Conservation (phyloP, 352 stramenopile genomes). For the Chrysophaeum taylorii region DNA sequence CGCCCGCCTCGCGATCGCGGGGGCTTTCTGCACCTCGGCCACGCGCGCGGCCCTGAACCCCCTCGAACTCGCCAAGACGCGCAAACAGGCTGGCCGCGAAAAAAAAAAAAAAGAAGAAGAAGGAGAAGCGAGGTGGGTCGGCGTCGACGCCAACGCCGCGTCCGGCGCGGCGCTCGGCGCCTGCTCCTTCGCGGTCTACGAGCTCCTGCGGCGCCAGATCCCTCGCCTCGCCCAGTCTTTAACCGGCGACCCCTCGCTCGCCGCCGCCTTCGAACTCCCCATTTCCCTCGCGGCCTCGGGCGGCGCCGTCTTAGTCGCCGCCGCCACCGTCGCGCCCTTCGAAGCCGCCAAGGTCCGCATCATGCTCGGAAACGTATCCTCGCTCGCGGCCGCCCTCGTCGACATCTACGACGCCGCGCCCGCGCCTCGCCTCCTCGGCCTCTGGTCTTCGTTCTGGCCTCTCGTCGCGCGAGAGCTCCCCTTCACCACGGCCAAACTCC, state of each 20-base stretch:
- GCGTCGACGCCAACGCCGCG: background rate
- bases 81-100: background rate
- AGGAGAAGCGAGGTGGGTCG: background rate
- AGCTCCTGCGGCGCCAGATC: background rate
- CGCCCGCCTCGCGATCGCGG: background rate
- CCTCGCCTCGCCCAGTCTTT: background rate
- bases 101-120: background rate
- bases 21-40: background rate
- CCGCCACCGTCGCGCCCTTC: background rate
- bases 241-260: background rate
- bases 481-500: background rate
- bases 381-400: background rate
- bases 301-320: background rate
- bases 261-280: background rate
- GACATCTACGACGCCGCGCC: background rate
- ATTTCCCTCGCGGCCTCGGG: background rate
- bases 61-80: background rate
- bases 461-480: background rate
- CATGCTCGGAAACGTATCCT: background rate
- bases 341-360: slow-evolving; percentile 2
- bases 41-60: background rate
- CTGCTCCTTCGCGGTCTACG: background rate
- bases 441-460: background rate
- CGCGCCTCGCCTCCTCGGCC: too few species aligned
- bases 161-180: background rate